Percentiles rank a stretch among this genome's conserved stretches.
Conservation (phyloP, 2,329 filamentous ascomycete genomes). For the Leptographium wingfieldii region DNA sequence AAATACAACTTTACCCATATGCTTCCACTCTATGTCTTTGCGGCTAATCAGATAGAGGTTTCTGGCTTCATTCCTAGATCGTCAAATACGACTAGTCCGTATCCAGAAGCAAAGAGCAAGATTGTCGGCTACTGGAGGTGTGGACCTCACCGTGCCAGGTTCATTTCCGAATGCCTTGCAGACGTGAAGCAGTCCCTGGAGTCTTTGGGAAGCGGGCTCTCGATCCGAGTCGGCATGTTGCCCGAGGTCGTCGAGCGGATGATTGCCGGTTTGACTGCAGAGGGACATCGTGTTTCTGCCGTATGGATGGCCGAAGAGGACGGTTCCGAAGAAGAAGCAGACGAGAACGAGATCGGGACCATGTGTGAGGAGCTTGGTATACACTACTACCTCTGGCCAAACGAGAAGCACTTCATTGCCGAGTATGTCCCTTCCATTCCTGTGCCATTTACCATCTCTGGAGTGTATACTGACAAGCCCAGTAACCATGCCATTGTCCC, state of each 20-base stretch:
- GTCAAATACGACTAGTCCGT: slow-evolving; percentile 40
- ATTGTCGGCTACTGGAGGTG: slow-evolving; percentile 60
- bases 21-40: slow-evolving; percentile 57
- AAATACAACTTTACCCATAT: slow-evolving; percentile 48
- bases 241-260: slow-evolving; percentile 47
- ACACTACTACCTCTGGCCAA: slow-evolving; percentile 52
- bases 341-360: slow-evolving; percentile 43
- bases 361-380: slow-evolving; percentile 39
- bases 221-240: slow-evolving; percentile 49
- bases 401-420: slow-evolving; percentile 70
- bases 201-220: slow-evolving; percentile 44
- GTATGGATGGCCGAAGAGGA: slow-evolving; percentile 67
- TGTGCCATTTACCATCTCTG: background rate
- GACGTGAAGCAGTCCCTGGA: slow-evolving; percentile 53
- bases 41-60: slow-evolving; percentile 59
- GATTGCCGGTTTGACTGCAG: slow-evolving; percentile 30
- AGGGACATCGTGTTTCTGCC: slow-evolving; percentile 37
- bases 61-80: slow-evolving; percentile 54
- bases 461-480: background rate
- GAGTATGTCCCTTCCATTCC: slow-evolving; percentile 37
- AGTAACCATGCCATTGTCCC: slow-evolving; percentile 51
- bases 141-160: slow-evolving; percentile 58
- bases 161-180: slow-evolving; percentile 61
- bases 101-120: slow-evolving; percentile 53
- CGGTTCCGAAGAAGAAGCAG: slow-evolving; percentile 53